These are phyloP conservation scores for Inosperma sp. DNA, from an alignment of 768 basidiomycete genomes.

Conservation along the genomic window DNA sequence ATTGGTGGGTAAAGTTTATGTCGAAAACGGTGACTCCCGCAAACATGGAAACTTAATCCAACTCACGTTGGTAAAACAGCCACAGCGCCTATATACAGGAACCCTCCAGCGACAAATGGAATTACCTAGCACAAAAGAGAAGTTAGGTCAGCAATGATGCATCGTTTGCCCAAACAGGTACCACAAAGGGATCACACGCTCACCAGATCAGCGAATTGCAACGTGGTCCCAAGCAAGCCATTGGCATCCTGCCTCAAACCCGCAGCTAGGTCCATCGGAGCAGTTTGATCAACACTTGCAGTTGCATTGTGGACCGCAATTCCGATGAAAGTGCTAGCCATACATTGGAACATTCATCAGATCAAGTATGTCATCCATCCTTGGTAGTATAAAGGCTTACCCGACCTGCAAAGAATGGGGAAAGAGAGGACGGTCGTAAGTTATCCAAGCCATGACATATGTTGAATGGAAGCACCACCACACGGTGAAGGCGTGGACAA, in stretches of 20 bases:
- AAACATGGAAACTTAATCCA: conserved; percentile 6
- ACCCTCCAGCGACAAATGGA: conserved; percentile 86
- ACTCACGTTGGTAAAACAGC: conserved; percentile 87
- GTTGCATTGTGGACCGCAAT: conserved; percentile 79
- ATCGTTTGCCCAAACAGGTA: conserved; percentile 6
- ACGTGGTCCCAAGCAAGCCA: conserved; percentile 82
- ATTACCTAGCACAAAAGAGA: conserved; percentile 56
- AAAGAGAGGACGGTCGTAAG: neutral
- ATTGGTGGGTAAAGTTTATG: too few relatives aligned
- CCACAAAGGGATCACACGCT: conserved; percentile 24
- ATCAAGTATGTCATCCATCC: conserved; percentile 2
- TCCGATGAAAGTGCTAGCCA: conserved; percentile 74
- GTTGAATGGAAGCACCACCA: neutral
- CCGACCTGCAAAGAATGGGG: conserved; percentile 34
- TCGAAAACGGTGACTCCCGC: too few relatives aligned
- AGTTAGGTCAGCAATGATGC: conserved; percentile 18
- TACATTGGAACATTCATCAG: conserved; percentile 2
- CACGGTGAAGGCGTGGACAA: neutral
- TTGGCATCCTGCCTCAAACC: conserved; percentile 70
- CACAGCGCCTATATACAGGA: conserved; percentile 90
- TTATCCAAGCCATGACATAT: neutral
- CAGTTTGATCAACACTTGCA: conserved; percentile 38
- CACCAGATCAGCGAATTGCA: conserved; percentile 75
- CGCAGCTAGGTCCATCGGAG: conserved; percentile 60
- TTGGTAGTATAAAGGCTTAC: conserved; percentile 25